phyloP scores from a whole-genome alignment of 108 stramenopile species.

The Bacterosira constricta region DNA sequence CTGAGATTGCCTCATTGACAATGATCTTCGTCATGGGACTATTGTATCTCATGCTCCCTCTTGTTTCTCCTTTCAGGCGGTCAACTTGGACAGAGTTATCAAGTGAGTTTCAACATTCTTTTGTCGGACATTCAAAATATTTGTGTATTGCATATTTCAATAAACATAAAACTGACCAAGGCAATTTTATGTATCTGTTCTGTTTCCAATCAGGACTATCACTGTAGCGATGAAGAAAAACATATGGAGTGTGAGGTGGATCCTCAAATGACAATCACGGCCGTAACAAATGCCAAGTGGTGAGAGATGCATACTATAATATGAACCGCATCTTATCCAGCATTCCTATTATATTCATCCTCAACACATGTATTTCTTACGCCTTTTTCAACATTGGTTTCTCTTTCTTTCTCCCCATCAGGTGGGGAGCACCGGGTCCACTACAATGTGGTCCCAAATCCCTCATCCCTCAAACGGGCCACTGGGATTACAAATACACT shows the following conservation, averaged over 20 bases:
- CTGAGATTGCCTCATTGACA: not conserved
- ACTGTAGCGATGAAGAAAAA: slow-evolving; percentile 46
- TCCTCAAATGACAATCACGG: slow-evolving; percentile 47
- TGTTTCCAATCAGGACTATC: slow-evolving; percentile 40
- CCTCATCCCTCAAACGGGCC: slow-evolving; percentile 37
- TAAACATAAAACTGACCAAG: too few relatives aligned
- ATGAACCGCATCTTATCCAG: too few relatives aligned
- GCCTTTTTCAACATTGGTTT: too few relatives aligned
- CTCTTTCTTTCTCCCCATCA: too few relatives aligned
- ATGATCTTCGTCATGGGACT: not conserved
- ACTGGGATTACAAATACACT: slow-evolving; percentile 40
- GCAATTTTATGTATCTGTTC: too few relatives aligned
- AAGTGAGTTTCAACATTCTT: not conserved
- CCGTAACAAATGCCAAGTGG: slow-evolving; percentile 61
- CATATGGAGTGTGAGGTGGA: slow-evolving; percentile 59
- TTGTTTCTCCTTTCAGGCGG: too few relatives aligned
- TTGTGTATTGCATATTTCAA: not conserved
- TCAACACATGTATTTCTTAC: too few relatives aligned
- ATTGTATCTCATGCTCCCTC: too few relatives aligned
- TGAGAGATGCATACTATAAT: too few relatives aligned
- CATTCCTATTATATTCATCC: too few relatives aligned
- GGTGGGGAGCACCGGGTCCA: slow-evolving; percentile 49
- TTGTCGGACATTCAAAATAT: too few relatives aligned
- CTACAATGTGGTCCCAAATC: slow-evolving; percentile 44
- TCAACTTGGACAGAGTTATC: slow-evolving; percentile 26